Conservation (phyloP, 352 stramenopile genomes). For the Globisporangium nodosum region DNA sequence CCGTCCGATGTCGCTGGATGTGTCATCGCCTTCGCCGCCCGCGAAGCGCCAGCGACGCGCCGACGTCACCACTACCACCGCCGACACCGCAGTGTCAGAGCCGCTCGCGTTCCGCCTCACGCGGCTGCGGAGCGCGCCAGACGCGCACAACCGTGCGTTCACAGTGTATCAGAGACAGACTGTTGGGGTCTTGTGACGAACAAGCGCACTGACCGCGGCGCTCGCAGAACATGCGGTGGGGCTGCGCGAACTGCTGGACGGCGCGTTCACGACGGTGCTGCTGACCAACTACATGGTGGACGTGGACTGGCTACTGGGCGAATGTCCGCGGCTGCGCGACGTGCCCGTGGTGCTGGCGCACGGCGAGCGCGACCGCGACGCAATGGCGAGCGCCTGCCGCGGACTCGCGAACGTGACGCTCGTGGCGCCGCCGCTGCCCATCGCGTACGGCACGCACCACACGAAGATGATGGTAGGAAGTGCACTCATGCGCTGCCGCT, state of each 20-base stretch:
- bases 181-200: too few species aligned
- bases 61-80: background rate
- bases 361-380: constrained; percentile 51
- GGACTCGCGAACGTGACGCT: constrained; percentile 55
- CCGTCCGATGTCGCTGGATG: background rate
- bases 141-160: constrained; percentile 39
- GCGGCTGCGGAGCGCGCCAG: constrained; percentile 24
- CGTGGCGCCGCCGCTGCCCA: constrained; percentile 63
- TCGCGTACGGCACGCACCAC: constrained; percentile 84
- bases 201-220: too few species aligned
- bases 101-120: constrained; percentile 32
- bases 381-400: constrained; percentile 50
- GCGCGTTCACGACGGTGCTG: constrained; percentile 56
- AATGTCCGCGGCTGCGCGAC: constrained; percentile 49
- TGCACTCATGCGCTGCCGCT: background rate
- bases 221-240: constrained; percentile 31
- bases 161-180: too few species aligned
- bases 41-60: constrained; percentile 3
- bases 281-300: constrained; percentile 85
- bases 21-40: background rate
- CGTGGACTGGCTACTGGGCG: constrained; percentile 59
- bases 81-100: background rate
- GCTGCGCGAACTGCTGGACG: constrained; percentile 42
- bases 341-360: constrained; percentile 77
- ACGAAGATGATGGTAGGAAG: constrained; percentile 69